Conservation (phyloP, 1,284 basidiomycete genomes). For the Sporisorium exsertum region DNA sequence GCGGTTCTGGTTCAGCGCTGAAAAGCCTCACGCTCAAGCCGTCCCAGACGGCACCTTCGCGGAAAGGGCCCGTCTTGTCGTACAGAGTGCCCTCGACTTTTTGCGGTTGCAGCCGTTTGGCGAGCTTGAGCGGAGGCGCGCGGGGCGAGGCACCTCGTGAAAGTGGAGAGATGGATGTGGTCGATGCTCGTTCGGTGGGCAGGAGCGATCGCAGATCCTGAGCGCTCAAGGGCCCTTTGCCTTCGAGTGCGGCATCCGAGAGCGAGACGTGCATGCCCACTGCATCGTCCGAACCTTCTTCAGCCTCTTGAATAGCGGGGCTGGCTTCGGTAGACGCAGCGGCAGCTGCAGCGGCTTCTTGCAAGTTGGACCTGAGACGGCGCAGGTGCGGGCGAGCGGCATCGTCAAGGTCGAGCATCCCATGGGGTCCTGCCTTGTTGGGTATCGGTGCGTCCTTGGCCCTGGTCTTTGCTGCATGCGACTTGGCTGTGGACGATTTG, state of each 20-base stretch:
- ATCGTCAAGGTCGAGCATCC: conserved; percentile 37
- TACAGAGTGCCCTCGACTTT: conserved; percentile 66
- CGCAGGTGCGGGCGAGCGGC: conserved; percentile 38
- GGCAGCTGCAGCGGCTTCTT: conserved; percentile 53
- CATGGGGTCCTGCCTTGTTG: conserved; percentile 30
- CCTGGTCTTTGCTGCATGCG: conserved; percentile 10
- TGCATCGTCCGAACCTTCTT: conserved; percentile 23
- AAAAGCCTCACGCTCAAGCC: conserved; percentile 67
- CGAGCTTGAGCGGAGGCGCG: conserved; percentile 51
- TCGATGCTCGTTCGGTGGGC: conserved; percentile 3
- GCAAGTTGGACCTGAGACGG: conserved; percentile 41
- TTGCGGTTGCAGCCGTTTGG: conserved; percentile 51
- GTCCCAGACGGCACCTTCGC: conserved; percentile 63
- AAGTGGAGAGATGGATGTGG: conserved; percentile 12
- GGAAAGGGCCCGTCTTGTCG: conserved; percentile 63
- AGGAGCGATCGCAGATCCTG: conserved; percentile 27
- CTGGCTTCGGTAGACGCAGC: conserved; percentile 36
- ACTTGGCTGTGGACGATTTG: conserved; percentile 13
- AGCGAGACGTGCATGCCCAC: conserved; percentile 28
- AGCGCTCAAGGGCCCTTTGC: conserved; percentile 38
- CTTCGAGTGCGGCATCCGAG: conserved; percentile 40
- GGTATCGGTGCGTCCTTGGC: conserved; percentile 18
- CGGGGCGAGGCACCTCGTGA: conserved; percentile 26
- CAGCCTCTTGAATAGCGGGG: conserved; percentile 9
- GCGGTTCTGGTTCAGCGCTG: conserved; percentile 25